These are phyloP conservation scores for Candida maesae DNA, from an alignment of 805 yeast genomes.

Conservation along the genomic window DNA sequence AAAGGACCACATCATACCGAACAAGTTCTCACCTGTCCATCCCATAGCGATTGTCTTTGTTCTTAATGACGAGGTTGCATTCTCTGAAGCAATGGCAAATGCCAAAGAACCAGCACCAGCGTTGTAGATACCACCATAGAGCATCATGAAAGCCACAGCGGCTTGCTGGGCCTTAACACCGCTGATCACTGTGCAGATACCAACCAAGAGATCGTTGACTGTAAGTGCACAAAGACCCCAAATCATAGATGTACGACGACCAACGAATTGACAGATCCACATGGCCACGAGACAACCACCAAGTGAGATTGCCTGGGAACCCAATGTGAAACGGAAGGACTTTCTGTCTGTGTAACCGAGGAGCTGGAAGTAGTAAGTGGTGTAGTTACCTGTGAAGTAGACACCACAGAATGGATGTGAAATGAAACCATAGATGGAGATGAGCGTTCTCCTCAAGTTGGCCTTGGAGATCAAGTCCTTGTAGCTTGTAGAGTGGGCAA, in stretches of 20 bases:
- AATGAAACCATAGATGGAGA: conserved; percentile 33
- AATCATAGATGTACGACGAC: conserved; percentile 28
- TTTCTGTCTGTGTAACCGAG: conserved; percentile 42
- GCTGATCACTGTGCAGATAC: conserved; percentile 6
- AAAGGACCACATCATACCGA: conserved; percentile 32
- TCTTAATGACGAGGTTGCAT: conserved; percentile 37
- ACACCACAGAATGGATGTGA: conserved; percentile 45
- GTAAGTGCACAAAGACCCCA: conserved; percentile 26
- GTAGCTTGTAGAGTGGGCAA: conserved; percentile 30
- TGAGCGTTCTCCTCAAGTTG: conserved; percentile 40
- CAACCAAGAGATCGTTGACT: conserved; percentile 23
- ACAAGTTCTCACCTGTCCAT: conserved; percentile 25
- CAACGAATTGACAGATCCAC: conserved; percentile 27
- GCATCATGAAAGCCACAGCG: conserved; percentile 27
- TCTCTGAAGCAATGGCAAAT: conserved; percentile 34
- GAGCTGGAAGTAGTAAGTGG: conserved; percentile 44
- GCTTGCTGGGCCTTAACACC: conserved; percentile 11
- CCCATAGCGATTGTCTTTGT: conserved; percentile 20
- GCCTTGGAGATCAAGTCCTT: conserved; percentile 40
- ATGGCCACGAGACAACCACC: conserved; percentile 29
- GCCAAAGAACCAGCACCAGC: conserved; percentile 35
- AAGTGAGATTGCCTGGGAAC: conserved; percentile 32
- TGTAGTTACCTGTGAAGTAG: conserved; percentile 38
- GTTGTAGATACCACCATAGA: conserved; percentile 32
- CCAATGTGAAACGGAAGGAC: conserved; percentile 35